Conservation (phyloP, 1,284 basidiomycete genomes). For the Hemileccinum hortonii region DNA sequence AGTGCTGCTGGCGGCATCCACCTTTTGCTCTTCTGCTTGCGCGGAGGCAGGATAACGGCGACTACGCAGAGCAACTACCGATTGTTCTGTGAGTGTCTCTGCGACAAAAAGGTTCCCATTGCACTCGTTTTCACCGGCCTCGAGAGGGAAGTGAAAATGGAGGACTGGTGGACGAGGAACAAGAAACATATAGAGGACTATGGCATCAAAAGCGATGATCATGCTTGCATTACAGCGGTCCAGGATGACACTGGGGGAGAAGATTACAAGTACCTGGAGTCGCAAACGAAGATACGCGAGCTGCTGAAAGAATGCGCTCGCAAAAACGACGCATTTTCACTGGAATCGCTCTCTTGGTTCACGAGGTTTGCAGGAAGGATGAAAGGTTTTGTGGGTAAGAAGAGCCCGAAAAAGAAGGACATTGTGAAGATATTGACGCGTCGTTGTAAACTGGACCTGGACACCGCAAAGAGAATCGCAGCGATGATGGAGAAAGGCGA, state of each 20-base stretch:
- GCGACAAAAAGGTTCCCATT: slow-evolving; percentile 35
- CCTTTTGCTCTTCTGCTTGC: slow-evolving; percentile 43
- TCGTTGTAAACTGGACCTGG: slow-evolving; percentile 30
- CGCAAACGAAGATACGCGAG: slow-evolving; percentile 20
- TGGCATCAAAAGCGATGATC: slow-evolving; percentile 33
- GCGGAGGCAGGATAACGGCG: slow-evolving; percentile 36
- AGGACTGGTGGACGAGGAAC: slow-evolving; percentile 42
- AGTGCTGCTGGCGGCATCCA: slow-evolving; percentile 33
- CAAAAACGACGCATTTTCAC: slow-evolving; percentile 12
- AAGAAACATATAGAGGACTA: slow-evolving; percentile 27
- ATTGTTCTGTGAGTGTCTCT: slow-evolving; percentile 38
- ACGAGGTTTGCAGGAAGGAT: slow-evolving; percentile 16
- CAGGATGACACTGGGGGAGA: slow-evolving; percentile 23
- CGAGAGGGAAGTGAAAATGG: slow-evolving; percentile 39
- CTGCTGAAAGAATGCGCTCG: slow-evolving; percentile 21
- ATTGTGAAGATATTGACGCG: slow-evolving; percentile 23
- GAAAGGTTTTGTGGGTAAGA: slow-evolving; percentile 20
- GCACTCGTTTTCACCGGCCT: slow-evolving; percentile 41
- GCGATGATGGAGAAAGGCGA: slow-evolving; percentile 26
- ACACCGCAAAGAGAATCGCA: slow-evolving; percentile 25
- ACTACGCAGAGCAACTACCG: slow-evolving; percentile 38
- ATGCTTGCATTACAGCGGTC: slow-evolving; percentile 43
- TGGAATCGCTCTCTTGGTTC: slow-evolving; percentile 22
- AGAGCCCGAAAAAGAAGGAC: slow-evolving; percentile 17
- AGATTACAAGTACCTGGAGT: slow-evolving; percentile 23